Evolutionary conservation across 768 basidiomycete genomes (phyloP).

Genomic region (Lentinula detonsa): DNA sequence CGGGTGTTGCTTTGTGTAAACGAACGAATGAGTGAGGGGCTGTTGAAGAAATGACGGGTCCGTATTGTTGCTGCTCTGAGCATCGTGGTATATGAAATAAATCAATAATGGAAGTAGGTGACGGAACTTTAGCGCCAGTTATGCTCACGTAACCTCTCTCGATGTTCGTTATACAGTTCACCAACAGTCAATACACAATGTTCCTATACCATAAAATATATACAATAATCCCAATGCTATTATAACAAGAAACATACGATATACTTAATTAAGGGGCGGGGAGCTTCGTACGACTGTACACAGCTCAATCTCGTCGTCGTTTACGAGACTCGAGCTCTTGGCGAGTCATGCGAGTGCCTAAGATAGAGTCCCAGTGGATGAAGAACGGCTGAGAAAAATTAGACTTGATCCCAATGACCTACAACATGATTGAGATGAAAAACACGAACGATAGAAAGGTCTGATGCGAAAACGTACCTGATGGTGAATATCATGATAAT

Average conservation of each 20-base stretch:
- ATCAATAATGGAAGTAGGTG: background rate
- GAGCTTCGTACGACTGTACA: background rate
- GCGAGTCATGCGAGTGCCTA: conserved; percentile 82
- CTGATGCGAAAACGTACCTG: conserved; percentile 45
- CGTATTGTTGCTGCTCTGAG: background rate
- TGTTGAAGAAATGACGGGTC: background rate
- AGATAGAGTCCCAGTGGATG: conserved; percentile 84
- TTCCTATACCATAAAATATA: background rate
- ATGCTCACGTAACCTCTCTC: background rate
- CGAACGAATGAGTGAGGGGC: background rate
- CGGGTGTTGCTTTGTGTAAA: conserved; percentile 6
- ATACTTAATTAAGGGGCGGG: background rate
- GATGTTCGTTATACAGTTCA: background rate
- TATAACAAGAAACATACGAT: background rate
- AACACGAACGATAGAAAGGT: background rate
- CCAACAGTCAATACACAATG: background rate
- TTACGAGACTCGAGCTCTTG: conserved; percentile 53
- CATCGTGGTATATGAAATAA: background rate
- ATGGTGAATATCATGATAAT: conserved; percentile 98
- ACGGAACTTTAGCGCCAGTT: background rate
- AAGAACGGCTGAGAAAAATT: conserved; percentile 98
- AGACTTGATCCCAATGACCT: conserved; percentile 84
- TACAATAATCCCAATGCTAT: background rate
- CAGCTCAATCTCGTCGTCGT: conserved; percentile 29
- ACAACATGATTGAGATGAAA: background rate